These are phyloP conservation scores for Boechera retrofracta DNA, from an alignment of 345 rosid species.

Conservation along the genomic window DNA sequence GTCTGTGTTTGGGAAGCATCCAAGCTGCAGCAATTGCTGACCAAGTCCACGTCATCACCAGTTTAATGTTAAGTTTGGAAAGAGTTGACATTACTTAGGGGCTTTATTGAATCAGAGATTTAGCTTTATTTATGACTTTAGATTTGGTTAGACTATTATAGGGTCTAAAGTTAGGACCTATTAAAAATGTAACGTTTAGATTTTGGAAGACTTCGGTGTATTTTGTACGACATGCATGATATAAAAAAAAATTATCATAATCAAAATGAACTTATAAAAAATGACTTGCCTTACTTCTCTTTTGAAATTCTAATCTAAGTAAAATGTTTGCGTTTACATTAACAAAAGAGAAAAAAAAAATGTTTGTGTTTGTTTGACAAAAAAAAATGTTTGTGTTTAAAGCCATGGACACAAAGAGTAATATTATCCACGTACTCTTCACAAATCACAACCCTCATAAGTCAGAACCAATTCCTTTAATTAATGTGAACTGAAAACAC, in stretches of 20 bases:
- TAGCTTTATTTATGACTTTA: background rate
- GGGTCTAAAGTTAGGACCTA: background rate
- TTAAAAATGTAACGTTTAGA: background rate
- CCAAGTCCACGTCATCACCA: background rate
- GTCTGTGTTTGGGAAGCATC: background rate
- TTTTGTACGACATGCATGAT: background rate
- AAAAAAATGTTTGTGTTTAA: background rate
- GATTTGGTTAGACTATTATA: background rate
- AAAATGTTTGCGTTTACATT: background rate
- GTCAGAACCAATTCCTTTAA: background rate
- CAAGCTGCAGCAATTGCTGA: background rate
- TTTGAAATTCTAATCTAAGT: background rate
- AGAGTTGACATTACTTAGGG: background rate
- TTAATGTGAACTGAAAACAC: conserved; percentile 29
- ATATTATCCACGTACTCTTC: background rate
- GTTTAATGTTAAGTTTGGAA: background rate
- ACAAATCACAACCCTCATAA: background rate
- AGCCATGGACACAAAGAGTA: too few relatives aligned
- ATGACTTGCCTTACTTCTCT: too few relatives aligned
- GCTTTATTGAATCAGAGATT: background rate
- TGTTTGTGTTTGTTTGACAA: background rate
- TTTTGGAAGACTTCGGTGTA: background rate
- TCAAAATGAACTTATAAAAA: too few relatives aligned
- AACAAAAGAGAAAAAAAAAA: too few relatives aligned
- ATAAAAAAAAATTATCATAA: background rate